Evolutionary conservation across 2,329 filamentous ascomycete species (phyloP), one percentile per base, ranked within the genome.

Genomic region (Fusarium oxysporum): DNA sequence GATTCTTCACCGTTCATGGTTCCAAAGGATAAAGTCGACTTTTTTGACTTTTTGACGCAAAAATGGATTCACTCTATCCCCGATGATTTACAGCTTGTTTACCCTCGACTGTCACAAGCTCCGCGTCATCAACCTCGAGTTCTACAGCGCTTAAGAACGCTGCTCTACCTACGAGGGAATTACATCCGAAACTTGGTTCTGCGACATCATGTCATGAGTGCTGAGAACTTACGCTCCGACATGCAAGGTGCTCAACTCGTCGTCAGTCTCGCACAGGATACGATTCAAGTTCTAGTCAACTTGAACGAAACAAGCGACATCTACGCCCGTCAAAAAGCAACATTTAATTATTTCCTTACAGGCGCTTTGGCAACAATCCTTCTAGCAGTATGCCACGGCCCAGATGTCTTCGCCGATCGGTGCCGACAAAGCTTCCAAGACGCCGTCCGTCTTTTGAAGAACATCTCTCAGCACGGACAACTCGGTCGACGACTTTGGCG

Each of bases 1-100:
- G 50, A 65, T 19, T 50, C 63, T 8, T 66, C 63, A 3, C 43
- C 60, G 0, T 23, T 50, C 1, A 43, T 12, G 0, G 43, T 66
- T 1, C 63, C 63, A 5, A 66, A 66, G 4, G 63, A 66, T 6
- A 66, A 66, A 11, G 60, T 65, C 5, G 63, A 66, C 19, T 48
- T 66, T 2, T 45, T 66, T 13, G 63, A 66, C 21, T 66, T 65
- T n/a, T 21, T 66, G 7, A 50, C 48, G 5, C 63, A 66, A 14
- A 66, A 66, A 17, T 66, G 63, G 63, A 14, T 66, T 30, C 63
- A 66, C 1, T 66, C 63, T 8, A 66, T 66, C 1, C 63, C 63
- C 1, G 41, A 65, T 4, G 35, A 66, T 14, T 6, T 66, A 21
- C 63, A 65, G 16, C 63, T 66, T 8, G 43, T 66, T 1, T 66